Base-by-base conservation (phyloP, 176 grass and related monocot genomes). In the Themeda triandra region DNA sequence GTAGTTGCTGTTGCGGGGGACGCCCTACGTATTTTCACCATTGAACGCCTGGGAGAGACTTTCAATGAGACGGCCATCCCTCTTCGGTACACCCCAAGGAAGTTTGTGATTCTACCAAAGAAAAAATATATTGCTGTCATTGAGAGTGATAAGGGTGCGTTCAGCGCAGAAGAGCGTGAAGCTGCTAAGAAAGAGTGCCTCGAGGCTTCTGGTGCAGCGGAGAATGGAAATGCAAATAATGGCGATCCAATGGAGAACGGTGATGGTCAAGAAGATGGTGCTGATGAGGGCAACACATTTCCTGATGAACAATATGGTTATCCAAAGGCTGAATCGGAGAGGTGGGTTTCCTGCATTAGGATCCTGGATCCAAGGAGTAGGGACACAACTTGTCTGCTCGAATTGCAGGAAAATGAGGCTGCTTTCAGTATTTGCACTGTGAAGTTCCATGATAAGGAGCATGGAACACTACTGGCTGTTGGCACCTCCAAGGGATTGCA, bases 401-500 rank as follows among this genome's bases (percentile, higher is more conserved):
- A 99, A 83, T 83, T 99, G 77, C 93, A 96, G 83, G 96, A 99
- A 11, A 96, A 94, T 71, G 93, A 99, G 79, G 93, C 93, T 11
- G 96, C 93, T 73, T 89, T 99, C 30, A 99, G 96, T 69, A 82
- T 99, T 77, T 96, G 93, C 69, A 99, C 88, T 33, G 93, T 99
- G 70, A 99, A 99, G 83, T 99, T 99, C 44, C 96, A 96, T 69
- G 96, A 99, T 90, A 99, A 99, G 88, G 96, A 96, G 63, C 91
- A 99, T 23, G 96, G 96, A 29, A 91, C 88, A 60, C 91, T 99
- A 51, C 59, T 99, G 46, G 96, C 93, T 54, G 93, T 99, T 83
- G 96, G 96, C 33, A 99, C 96, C 76, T 92, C 89, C 76, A 95
- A 99, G 78, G 93, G 93, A 63, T 89, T 99, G 66, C 88, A 94